These are phyloP conservation scores for Pseudogymnoascus sp. DNA, from an alignment of 2,329 filamentous ascomycete genomes.

Conservation along the genomic window DNA sequence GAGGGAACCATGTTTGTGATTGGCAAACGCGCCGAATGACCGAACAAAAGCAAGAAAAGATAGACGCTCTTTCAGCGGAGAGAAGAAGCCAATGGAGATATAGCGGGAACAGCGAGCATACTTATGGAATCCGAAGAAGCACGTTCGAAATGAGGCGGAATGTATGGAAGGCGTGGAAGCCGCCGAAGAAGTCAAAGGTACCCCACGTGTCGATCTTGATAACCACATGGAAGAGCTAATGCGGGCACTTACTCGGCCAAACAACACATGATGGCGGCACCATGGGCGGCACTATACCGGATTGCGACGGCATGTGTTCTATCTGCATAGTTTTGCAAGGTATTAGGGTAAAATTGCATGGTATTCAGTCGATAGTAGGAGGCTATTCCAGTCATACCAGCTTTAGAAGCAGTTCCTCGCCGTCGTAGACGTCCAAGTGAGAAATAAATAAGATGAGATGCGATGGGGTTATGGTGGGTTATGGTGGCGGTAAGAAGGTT, in stretches of 20 bases:
- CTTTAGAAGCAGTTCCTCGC: not conserved
- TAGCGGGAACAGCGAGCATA: not conserved
- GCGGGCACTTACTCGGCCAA: not conserved
- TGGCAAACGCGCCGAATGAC: not conserved
- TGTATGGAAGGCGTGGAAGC: not conserved
- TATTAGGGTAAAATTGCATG: not conserved
- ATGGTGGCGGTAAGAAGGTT: not conserved
- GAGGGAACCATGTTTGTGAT: constrained; percentile 1
- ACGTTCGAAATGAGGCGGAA: not conserved
- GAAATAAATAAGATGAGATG: constrained; percentile 1
- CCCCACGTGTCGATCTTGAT: constrained; percentile 7
- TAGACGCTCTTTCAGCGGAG: not conserved
- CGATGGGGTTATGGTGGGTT: not conserved
- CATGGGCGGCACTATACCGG: not conserved
- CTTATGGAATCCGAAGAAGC: not conserved
- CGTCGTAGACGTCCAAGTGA: not conserved
- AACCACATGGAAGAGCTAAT: constrained; percentile 3
- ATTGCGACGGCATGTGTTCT: not conserved
- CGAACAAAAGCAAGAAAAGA: not conserved
- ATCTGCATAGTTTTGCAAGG: not conserved
- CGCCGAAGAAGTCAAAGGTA: not conserved
- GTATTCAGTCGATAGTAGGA: not conserved
- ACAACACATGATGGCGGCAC: not conserved
- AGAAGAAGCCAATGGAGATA: not conserved
- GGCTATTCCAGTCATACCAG: not conserved